Base-by-base conservation (phyloP, 2,329 filamentous ascomycete species). In the Aureobasidium sp. region DNA sequence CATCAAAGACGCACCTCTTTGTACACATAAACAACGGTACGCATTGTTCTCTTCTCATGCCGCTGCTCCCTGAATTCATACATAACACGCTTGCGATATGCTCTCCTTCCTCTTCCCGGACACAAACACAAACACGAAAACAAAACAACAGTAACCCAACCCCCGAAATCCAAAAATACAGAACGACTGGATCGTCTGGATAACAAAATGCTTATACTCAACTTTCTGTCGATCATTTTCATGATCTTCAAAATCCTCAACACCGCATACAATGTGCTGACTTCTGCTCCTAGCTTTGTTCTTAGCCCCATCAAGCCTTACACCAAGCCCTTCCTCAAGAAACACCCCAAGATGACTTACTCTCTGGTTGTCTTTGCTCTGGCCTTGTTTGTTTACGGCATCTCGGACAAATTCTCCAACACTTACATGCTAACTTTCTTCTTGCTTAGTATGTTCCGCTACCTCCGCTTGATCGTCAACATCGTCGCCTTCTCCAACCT, bases 391-490 rank as follows among this genome's bases (percentile, higher is more conserved):
- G 57, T 60, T 34, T 51, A 41, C 27, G 17, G 24, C 24, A 34
- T 50, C 34, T 60, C 26, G 26, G 36, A 34, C 44, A 41, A 41
- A 17, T 51, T 51, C 57, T 41, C 57, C 26, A 60, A 50, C 46
- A 7, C 9, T 12, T 60, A 32, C 37, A 51, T 60, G 57, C 51
- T 59, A 15, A 60, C 47, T 17, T 67, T 68, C 61, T 24, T 65
- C 52, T 4, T 66, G 34, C 36, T 66, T 44, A 69, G 67, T 59
- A 13, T 63, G 26, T 65, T 69, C 50, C 66, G 70, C 7, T 72
- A 71, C 65, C 26, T 67, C 39, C 70, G 70, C 47, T 66, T 70
- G 17, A 37, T 73, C 24, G 70, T 73, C 27, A 65, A 69, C 47
- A 68, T 71, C 47, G 65, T 63, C 62, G 67, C 70, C 12, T 72